A percentile compares a stretch with the other conserved stretches of the same genome.
Conservation (phyloP, 2,329 filamentous ascomycete genomes). For the Pyrenophora graminea region DNA sequence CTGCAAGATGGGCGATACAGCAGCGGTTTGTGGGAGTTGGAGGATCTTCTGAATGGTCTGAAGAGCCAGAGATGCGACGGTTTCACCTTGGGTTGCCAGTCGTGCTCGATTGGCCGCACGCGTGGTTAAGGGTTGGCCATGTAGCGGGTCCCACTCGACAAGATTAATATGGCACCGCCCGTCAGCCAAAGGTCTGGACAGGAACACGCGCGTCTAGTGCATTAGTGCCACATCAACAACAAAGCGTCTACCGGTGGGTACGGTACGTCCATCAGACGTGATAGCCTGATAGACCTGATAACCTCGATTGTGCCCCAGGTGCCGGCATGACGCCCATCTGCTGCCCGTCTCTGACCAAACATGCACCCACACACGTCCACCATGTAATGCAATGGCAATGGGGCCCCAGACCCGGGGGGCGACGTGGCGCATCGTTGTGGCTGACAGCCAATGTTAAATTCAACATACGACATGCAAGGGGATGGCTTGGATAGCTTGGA, state of each 20-base stretch:
- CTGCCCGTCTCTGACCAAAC: background rate
- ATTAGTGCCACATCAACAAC: background rate
- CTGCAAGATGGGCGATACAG: constrained; percentile 20
- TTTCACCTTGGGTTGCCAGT: constrained; percentile 27
- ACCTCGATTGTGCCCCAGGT: too few species aligned
- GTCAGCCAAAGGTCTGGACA: constrained; percentile 28
- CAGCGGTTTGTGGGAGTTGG: constrained; percentile 20
- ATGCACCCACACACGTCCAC: background rate
- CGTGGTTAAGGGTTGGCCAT: constrained; percentile 13
- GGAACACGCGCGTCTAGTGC: constrained; percentile 22
- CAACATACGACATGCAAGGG: background rate
- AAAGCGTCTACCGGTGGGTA: background rate
- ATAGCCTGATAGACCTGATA: too few species aligned
- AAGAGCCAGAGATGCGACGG: constrained; percentile 23
- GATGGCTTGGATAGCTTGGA: background rate
- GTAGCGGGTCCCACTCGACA: constrained; percentile 14
- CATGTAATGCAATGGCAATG: background rate
- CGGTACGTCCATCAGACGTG: too few species aligned
- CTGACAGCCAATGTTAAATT: too few species aligned
- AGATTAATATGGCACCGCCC: constrained; percentile 29
- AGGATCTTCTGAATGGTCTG: constrained; percentile 20
- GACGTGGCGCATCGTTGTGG: too few species aligned
- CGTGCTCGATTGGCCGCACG: constrained; percentile 18
- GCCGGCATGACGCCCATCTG: too few species aligned
- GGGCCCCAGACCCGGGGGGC: too few species aligned